Conservation (phyloP, 768 basidiomycete species). For the Artomyces pyxidatus region DNA sequence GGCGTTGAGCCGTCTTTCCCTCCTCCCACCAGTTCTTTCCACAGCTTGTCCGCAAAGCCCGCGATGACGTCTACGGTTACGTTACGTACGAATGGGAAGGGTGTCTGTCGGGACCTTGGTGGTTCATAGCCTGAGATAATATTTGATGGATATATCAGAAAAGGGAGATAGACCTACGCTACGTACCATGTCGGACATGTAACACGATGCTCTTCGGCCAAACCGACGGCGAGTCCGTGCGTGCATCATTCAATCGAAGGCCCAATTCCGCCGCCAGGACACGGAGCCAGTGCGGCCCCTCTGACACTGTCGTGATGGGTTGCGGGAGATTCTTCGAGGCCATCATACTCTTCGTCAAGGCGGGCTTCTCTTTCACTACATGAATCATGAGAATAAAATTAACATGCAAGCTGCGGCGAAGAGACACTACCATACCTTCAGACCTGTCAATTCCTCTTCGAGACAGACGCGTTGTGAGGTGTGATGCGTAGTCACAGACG, state of each 20-base stretch:
- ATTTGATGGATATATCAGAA: not conserved
- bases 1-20: constrained; percentile 25
- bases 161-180: too few species aligned
- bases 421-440: constrained; percentile 51
- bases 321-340: constrained; percentile 91
- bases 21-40: constrained; percentile 74
- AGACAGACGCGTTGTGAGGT: not conserved
- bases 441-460: constrained; percentile 78
- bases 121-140: constrained; percentile 2
- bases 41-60: constrained; percentile 68
- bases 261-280: constrained; percentile 89
- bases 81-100: constrained; percentile 78
- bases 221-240: constrained; percentile 59
- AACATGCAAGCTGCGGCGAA: not conserved
- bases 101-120: constrained; percentile 58
- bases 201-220: constrained; percentile 94
- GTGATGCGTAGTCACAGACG: not conserved
- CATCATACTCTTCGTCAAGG: constrained; percentile 84
- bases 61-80: constrained; percentile 72
- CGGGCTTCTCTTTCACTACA: constrained; percentile 78
- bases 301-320: constrained; percentile 60
- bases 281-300: constrained; percentile 86
- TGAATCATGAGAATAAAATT: constrained; percentile 5
- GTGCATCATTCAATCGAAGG: constrained; percentile 74
- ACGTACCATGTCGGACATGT: constrained; percentile 60